phyloP scores from a whole-genome alignment of 2,329 filamentous ascomycete species.

The Berkeleyomyces basicola region DNA sequence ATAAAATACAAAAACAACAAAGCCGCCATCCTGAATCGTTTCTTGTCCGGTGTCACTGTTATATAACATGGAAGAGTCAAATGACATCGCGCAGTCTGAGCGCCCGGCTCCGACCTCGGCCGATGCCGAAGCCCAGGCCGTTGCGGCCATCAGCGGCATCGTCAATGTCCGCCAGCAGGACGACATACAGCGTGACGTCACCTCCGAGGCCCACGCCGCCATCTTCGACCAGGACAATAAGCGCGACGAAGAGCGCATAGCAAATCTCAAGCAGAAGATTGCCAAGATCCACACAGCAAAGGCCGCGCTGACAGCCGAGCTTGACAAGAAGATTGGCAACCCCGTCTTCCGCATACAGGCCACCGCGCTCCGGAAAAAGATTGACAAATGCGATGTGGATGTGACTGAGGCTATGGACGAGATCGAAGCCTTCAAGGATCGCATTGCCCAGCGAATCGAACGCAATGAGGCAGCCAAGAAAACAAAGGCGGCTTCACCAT shows the following conservation, averaged over 20 bases:
- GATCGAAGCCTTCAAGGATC: slow-evolving; percentile 59
- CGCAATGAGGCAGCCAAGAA: slow-evolving; percentile 47
- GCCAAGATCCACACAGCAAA: slow-evolving; percentile 48
- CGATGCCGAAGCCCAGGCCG: slow-evolving; percentile 14
- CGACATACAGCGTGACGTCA: slow-evolving; percentile 79
- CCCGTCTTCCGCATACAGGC: slow-evolving; percentile 22
- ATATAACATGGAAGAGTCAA: not conserved
- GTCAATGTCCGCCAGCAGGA: slow-evolving; percentile 58
- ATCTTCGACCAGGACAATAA: slow-evolving; percentile 47
- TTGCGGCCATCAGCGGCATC: slow-evolving; percentile 22
- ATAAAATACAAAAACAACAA: not conserved
- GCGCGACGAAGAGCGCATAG: slow-evolving; percentile 44
- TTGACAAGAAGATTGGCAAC: slow-evolving; percentile 25
- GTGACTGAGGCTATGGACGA: slow-evolving; percentile 53
- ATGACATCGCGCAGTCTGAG: not conserved
- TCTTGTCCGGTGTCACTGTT: not conserved
- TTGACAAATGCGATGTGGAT: slow-evolving; percentile 47
- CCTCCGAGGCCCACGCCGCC: slow-evolving; percentile 40
- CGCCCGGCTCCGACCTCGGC: not conserved
- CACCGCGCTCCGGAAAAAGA: slow-evolving; percentile 33
- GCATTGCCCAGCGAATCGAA: slow-evolving; percentile 46
- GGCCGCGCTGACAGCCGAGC: slow-evolving; percentile 23
- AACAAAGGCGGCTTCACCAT: not conserved
- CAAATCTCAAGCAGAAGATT: slow-evolving; percentile 36
- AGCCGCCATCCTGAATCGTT: not conserved